phyloP scores from a whole-genome alignment of 1,284 basidiomycete species.

The Trametes polyzona region DNA sequence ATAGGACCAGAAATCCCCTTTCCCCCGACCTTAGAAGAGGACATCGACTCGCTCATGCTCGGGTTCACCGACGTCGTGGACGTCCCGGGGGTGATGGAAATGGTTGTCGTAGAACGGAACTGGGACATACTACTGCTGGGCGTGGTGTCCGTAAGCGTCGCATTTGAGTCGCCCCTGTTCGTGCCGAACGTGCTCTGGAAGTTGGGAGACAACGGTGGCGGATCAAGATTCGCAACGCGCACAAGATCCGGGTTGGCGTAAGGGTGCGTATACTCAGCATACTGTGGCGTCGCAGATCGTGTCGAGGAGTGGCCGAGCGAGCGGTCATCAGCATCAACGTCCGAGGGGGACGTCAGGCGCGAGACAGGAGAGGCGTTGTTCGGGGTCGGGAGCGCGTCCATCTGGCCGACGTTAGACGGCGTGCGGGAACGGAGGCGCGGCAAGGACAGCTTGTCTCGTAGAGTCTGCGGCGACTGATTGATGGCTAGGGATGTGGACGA shows the following conservation, averaged over 20 bases:
- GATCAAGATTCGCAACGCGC: constrained; percentile 39
- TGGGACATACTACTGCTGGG: constrained; percentile 41
- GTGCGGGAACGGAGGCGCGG: constrained; percentile 39
- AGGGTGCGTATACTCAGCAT: constrained; percentile 52
- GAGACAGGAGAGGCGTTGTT: constrained; percentile 31
- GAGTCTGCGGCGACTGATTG: constrained; percentile 39
- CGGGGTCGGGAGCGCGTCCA: constrained; percentile 21
- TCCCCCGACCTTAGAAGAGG: constrained; percentile 23
- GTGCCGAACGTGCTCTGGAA: constrained; percentile 27
- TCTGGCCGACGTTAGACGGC: constrained; percentile 31
- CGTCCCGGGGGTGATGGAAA: constrained; percentile 49
- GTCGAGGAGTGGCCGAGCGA: constrained; percentile 29
- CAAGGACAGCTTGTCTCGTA: constrained; percentile 41
- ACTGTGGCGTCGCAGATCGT: constrained; percentile 26
- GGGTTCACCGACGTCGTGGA: constrained; percentile 50
- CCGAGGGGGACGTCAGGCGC: constrained; percentile 31
- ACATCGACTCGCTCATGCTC: constrained; percentile 35
- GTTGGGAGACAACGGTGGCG: constrained; percentile 37
- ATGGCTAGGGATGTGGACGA: constrained; percentile 53
- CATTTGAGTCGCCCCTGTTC: constrained; percentile 51
- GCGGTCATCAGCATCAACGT: constrained; percentile 26
- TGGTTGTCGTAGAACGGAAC: constrained; percentile 44
- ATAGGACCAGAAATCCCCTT: constrained; percentile 39
- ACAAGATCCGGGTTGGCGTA: constrained; percentile 75
- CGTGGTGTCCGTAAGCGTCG: constrained; percentile 56